Evolutionary conservation across 1,284 basidiomycete genomes (phyloP), one percentile per base, ranked within the genome.

Genomic region (Tilletia horrida): DNA sequence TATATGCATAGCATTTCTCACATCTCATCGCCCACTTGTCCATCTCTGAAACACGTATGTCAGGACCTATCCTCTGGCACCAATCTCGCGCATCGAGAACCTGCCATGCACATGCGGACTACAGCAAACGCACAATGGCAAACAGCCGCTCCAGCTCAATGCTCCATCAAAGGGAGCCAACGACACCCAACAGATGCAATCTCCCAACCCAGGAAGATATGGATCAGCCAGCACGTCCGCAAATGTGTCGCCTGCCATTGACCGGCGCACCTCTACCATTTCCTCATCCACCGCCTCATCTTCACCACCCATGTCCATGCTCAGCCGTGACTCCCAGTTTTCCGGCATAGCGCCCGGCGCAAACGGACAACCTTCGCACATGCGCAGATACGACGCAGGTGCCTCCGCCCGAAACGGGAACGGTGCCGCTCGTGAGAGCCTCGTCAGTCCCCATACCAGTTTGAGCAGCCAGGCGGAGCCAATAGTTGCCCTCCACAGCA

Each of bases 31-130:
- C 35, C 2, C 21, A 16, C 43, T 40, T 63, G n/a, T 63, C 62
- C 13, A 6, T 47, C 23, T 3, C n/a, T 50, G 1, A 27, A 23
- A 4, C 50, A 23, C 23, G 14, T 25, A 16, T 65, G 9, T 3
- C 52, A 65, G 64, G 18, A 48, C 77, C 25, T 72, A 76, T 61
- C 79, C 79, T 7, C 69, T 81, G 9, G 73, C 79, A 1, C 79
- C 79, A 18, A 81, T 81, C 47, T 79, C 79, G 4, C 77, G 79
- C 43, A 76, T 81, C 44, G 79, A 81, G 59, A 59, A 14, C 31
- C 29, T 59, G 55, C 29, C 29, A 13, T 59, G 13, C n/a, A 14
- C 55, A 6, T 59, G 55, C 29, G 27, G 13, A 13, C 7, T 35
- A 3, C 27, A 59, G 6, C 45, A 18, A 48, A 11, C 35, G 4